Evolutionary conservation across 768 basidiomycete species (phyloP).

Genomic region (Naganishia friedmannii): DNA sequence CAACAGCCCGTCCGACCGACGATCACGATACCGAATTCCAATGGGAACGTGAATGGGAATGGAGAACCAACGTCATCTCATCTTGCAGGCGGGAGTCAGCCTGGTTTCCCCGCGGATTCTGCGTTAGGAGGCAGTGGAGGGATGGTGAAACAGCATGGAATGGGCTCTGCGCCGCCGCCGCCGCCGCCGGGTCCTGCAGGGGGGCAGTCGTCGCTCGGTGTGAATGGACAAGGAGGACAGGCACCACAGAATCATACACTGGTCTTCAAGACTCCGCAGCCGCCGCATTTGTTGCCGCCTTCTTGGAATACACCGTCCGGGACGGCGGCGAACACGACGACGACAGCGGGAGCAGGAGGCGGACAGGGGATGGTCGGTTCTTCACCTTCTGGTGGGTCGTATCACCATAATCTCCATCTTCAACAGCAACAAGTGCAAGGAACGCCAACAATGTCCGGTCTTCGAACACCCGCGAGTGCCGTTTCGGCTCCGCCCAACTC

Average conservation of each 20-base stretch:
- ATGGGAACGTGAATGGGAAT: not conserved
- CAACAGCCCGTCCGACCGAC: not conserved
- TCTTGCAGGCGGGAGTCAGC: no score
- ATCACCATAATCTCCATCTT: not conserved
- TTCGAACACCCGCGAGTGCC: not conserved
- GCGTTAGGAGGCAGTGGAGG: not conserved
- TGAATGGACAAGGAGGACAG: not conserved
- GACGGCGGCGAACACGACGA: no score
- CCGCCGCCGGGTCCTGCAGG: not conserved
- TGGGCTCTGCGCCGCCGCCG: not conserved
- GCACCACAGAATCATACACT: not conserved
- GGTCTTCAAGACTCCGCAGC: conserved; percentile 2
- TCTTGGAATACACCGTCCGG: conserved; percentile 10
- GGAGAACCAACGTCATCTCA: not conserved
- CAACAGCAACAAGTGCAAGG: not conserved
- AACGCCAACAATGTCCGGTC: not conserved
- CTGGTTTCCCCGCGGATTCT: not conserved
- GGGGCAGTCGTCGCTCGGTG: no score
- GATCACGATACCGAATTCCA: not conserved
- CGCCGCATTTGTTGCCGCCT: not conserved
- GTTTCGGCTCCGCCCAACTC: not conserved
- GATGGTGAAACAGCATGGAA: not conserved
- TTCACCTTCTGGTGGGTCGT: not conserved
- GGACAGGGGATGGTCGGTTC: not conserved
- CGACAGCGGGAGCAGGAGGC: not conserved